These are phyloP conservation scores for Pseudogymnoascus sp. DNA, from an alignment of 2,329 filamentous ascomycete species.

Conservation along the genomic window DNA sequence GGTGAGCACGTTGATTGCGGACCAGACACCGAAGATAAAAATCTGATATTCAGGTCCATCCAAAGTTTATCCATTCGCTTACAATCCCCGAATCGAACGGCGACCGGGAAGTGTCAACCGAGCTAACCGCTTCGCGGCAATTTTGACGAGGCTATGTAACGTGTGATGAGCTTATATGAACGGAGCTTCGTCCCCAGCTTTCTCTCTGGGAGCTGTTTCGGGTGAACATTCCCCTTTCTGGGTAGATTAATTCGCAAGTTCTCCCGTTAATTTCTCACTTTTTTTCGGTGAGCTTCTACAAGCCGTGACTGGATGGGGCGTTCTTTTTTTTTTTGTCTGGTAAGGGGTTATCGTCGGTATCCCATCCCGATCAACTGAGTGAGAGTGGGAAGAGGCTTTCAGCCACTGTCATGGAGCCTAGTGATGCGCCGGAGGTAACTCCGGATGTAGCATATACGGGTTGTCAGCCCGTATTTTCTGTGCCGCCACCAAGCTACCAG, in stretches of 20 bases:
- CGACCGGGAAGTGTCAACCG: background rate
- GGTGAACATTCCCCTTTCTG: background rate
- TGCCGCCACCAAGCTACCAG: background rate
- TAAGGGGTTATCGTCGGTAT: background rate
- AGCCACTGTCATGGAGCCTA: background rate
- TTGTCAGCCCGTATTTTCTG: background rate
- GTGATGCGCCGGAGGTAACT: background rate
- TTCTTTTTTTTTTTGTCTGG: background rate
- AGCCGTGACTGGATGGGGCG: background rate
- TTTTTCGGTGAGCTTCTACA: background rate
- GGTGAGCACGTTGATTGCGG: background rate
- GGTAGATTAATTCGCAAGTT: background rate
- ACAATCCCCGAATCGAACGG: background rate
- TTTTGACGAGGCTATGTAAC: slow-evolving; percentile 7
- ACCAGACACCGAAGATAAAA: slow-evolving; percentile 1
- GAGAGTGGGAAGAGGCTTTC: background rate
- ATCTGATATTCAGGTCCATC: background rate
- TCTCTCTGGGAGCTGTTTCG: background rate
- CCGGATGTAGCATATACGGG: background rate
- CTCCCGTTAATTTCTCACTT: background rate
- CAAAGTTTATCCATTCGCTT: slow-evolving; percentile 5
- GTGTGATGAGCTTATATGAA: slow-evolving; percentile 7
- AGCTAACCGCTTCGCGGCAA: slow-evolving; percentile 7
- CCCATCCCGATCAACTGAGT: background rate
- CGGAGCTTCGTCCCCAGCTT: background rate